Percentiles rank a stretch among this genome's conserved stretches.
Conservation (phyloP, 139 green algal genomes). For the Yamagishiella unicocca region DNA sequence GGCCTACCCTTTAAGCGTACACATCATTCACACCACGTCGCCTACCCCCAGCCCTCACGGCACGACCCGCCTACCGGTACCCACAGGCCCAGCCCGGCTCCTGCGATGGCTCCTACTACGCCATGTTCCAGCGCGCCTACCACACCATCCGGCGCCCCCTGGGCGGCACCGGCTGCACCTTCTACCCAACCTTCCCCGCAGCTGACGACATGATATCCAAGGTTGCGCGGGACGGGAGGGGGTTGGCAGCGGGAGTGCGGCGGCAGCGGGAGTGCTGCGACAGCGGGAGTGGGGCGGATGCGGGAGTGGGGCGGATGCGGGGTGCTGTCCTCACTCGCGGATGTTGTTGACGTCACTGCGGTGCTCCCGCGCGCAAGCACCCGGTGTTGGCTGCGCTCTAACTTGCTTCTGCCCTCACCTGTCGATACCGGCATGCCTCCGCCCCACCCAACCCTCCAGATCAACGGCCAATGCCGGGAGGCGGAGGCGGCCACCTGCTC, state of each 20-base stretch:
- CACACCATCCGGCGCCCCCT: slow-evolving; percentile 44
- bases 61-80: too few species aligned
- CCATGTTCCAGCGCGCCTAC: slow-evolving; percentile 45
- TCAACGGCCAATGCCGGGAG: slow-evolving; percentile 2
- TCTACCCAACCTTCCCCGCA: slow-evolving; percentile 42
- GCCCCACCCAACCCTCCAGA: not conserved
- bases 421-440: too few species aligned
- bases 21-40: too few species aligned
- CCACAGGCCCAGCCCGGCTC: not conserved
- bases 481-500: not conserved
- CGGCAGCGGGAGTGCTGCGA: too few species aligned
- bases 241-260: not conserved
- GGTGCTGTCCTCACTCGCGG: too few species aligned
- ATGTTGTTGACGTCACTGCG: too few species aligned
- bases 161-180: slow-evolving; percentile 54
- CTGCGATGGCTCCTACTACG: slow-evolving; percentile 45
- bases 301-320: too few species aligned
- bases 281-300: too few species aligned
- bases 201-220: slow-evolving; percentile 6
- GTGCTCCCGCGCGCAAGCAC: too few species aligned
- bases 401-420: too few species aligned
- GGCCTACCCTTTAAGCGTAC: too few species aligned
- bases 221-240: not conserved
- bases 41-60: not conserved
- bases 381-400: too few species aligned